These are phyloP conservation scores for Sonneratia caseolaris DNA, from an alignment of 345 rosid species.

Conservation along the genomic window DNA sequence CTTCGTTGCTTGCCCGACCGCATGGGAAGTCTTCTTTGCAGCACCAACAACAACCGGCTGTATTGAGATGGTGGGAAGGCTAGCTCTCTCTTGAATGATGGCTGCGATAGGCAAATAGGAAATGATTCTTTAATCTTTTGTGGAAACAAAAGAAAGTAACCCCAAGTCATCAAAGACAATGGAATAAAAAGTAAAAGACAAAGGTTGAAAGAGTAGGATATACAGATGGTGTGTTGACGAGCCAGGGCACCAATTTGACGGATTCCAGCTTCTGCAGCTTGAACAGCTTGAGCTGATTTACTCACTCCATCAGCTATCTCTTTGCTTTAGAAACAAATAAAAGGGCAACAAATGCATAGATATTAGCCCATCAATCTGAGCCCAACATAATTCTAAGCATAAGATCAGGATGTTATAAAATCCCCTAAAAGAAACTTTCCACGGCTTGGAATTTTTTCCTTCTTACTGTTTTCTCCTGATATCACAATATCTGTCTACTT, in stretches of 20 bases:
- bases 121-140: not conserved
- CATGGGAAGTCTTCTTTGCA: conserved; percentile 66
- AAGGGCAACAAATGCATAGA: not conserved
- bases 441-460: not conserved
- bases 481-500: too few species aligned
- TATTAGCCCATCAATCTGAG: not conserved
- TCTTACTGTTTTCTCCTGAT: not conserved
- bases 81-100: conserved; percentile 86
- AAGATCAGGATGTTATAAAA: too few species aligned
- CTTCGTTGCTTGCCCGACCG: conserved; percentile 76
- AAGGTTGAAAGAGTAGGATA: conserved; percentile 13
- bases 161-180: not conserved
- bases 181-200: not conserved
- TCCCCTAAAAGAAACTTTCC: not conserved
- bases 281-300: conserved; percentile 86
- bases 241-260: conserved; percentile 75
- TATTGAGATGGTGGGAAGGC: conserved; percentile 62
- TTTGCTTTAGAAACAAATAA: conserved; percentile 40
- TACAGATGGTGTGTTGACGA: conserved; percentile 74
- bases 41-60: conserved; percentile 75
- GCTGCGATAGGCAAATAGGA: conserved; percentile 35
- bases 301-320: conserved; percentile 78
- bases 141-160: not conserved
- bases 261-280: conserved; percentile 87
- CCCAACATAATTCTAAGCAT: not conserved